Percentiles rank a stretch among this genome's conserved stretches.
Evolutionary conservation across 768 basidiomycete genomes (phyloP).

Genomic region (Crassisporium funariophilum): DNA sequence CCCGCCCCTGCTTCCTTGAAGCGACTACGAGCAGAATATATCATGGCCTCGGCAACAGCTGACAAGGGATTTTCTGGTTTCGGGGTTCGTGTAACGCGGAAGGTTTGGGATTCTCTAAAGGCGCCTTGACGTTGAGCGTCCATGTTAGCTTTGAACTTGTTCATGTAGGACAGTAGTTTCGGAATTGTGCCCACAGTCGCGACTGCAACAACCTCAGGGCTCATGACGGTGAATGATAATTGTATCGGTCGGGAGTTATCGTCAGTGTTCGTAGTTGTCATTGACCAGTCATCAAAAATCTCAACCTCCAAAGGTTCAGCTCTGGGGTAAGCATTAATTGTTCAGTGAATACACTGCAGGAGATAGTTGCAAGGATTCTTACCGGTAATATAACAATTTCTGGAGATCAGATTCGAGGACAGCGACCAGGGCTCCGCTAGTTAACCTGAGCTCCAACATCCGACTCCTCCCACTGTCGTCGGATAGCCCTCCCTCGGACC

Average conservation of each 20-base stretch:
- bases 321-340: slow-evolving; percentile 36
- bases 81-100: slow-evolving; percentile 69
- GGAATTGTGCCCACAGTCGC: slow-evolving; percentile 79
- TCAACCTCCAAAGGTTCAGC: slow-evolving; percentile 77
- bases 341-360: not conserved
- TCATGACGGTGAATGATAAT: slow-evolving; percentile 75
- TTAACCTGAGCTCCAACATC: slow-evolving; percentile 76
- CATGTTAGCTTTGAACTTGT: slow-evolving; percentile 75
- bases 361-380: slow-evolving; percentile 21
- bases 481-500: slow-evolving; percentile 43
- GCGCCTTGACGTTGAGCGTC: slow-evolving; percentile 76
- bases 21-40: slow-evolving; percentile 69
- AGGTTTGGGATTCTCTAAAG: slow-evolving; percentile 75
- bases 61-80: slow-evolving; percentile 81
- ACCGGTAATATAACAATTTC: slow-evolving; percentile 76
- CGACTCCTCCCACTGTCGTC: slow-evolving; percentile 40
- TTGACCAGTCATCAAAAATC: slow-evolving; percentile 83
- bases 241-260: slow-evolving; percentile 54
- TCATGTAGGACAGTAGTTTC: slow-evolving; percentile 69
- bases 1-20: slow-evolving; percentile 68
- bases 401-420: slow-evolving; percentile 78
- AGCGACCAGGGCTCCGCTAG: slow-evolving; percentile 67
- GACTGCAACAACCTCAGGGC: slow-evolving; percentile 65
- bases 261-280: slow-evolving; percentile 39
- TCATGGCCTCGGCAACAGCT: slow-evolving; percentile 84